Evolutionary conservation across 192 early-diverging fungal species (phyloP), one percentile per base, ranked within the genome.

Genomic region (Podila epicladia): DNA sequence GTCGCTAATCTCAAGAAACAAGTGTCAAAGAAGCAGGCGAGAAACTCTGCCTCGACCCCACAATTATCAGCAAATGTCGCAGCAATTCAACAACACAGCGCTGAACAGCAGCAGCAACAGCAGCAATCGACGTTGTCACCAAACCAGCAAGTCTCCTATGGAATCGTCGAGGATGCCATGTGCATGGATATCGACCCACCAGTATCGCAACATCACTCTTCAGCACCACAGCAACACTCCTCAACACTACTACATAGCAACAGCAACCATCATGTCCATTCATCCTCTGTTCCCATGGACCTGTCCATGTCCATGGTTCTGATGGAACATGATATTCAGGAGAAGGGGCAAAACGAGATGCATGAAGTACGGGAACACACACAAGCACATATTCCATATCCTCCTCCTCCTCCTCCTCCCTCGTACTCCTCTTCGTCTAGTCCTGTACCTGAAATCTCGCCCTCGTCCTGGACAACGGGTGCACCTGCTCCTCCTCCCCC

Each of bases 161-260:
- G 24, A 1, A 7, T 19, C 63, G 35, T 64, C 63, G 37, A 45
- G 20, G 22, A 64, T 64, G 37, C 37, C 41, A 24, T 64, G 35
- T 64, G 13, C 22, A 64, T 64, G 62, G 62, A 64, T 64, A 64
- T 64, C 62, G 35, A 38, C 22, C 37, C 62, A n/a, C 41, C 37
- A 45, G 12, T 12, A 24, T 5, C 31, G 41, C 62, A 41, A 38
- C 13, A 45, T 3, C 13, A 45, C 41, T 45, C 41, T 45, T 17
- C 15, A 45, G 41, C 41, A 24, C 62, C 6, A 12, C 62, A 37
- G 9, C 41, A 45, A 45, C 41, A 45, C 41, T 13, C 41, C 4
- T 17, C 41, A 45, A 17, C 41, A 24, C 62, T 19, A 22, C 62
- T 59, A 24, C 15, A 24, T 38, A 63, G 11, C 35, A 64, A 28